Evolutionary conservation across 345 rosid genomes (phyloP).

Genomic region (Melaleuca alternifolia): DNA sequence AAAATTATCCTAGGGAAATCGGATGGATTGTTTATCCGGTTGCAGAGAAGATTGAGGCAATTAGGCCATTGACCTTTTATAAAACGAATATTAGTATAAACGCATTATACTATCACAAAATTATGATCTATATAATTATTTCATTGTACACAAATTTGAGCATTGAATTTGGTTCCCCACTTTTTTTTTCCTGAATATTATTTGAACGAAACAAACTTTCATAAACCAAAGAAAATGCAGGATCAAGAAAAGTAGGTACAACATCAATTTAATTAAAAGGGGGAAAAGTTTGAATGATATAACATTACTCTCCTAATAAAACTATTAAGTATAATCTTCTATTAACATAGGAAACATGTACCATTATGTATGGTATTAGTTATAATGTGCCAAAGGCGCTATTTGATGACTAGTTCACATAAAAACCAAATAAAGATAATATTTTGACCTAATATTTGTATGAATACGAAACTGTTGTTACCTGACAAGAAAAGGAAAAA

Average conservation of each 20-base stretch:
- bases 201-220: not conserved
- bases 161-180: not conserved
- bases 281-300: not conserved
- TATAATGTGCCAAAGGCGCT: not conserved
- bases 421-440: not conserved
- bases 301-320: not conserved
- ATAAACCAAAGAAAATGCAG: too few relatives aligned
- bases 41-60: too few relatives aligned
- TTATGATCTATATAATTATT: not conserved
- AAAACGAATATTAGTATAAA: too few relatives aligned
- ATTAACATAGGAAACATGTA: not conserved
- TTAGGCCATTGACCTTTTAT: too few relatives aligned
- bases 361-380: not conserved
- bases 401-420: not conserved
- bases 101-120: not conserved
- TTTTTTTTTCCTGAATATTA: not conserved
- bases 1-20: too few relatives aligned
- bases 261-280: not conserved
- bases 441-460: not conserved
- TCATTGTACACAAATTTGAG: not conserved
- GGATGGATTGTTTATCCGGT: too few relatives aligned
- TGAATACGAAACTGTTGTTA: too few relatives aligned
- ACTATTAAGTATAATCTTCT: not conserved
- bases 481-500: too few relatives aligned
- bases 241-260: not conserved